phyloP scores from a whole-genome alignment of 2,329 filamentous ascomycete species.

The Rhynchosporium secalis region DNA sequence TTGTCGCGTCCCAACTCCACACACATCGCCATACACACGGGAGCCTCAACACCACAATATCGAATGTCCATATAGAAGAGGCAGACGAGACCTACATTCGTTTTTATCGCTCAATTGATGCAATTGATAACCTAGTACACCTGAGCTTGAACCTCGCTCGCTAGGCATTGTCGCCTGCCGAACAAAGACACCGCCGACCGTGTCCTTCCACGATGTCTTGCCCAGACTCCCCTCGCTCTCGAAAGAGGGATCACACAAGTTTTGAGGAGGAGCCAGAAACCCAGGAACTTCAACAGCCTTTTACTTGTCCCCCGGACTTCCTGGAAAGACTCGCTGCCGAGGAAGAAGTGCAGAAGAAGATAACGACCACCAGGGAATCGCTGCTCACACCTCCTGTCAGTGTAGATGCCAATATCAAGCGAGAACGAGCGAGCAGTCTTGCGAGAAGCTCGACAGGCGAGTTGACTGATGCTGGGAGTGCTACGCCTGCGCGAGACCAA shows the following conservation, averaged over 20 bases:
- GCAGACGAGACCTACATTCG: neutral
- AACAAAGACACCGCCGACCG: neutral
- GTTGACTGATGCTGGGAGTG: slow-evolving; percentile 29
- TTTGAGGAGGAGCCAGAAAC: slow-evolving; percentile 22
- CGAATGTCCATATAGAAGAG: neutral
- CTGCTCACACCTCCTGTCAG: slow-evolving; percentile 22
- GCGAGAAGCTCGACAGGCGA: slow-evolving; percentile 29
- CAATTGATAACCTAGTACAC: neutral
- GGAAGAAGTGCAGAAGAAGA: neutral
- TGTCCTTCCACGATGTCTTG: slow-evolving; percentile 18
- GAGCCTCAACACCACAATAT: slow-evolving; percentile 20
- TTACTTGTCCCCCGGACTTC: slow-evolving; percentile 20
- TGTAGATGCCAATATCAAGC: neutral
- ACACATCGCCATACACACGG: neutral
- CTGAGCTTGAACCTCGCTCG: neutral
- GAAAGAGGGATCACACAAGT: slow-evolving; percentile 28
- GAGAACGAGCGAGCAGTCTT: slow-evolving; percentile 23
- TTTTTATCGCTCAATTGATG: neutral
- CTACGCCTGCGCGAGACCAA: slow-evolving; percentile 24
- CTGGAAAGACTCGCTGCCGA: neutral
- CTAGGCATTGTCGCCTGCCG: neutral
- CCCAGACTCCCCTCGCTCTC: slow-evolving; percentile 16
- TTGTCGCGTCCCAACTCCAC: slow-evolving; percentile 10
- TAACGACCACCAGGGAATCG: neutral
- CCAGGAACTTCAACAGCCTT: slow-evolving; percentile 24